Base-by-base conservation (phyloP, 2,329 filamentous ascomycete species). In the Xylaria sp. region DNA sequence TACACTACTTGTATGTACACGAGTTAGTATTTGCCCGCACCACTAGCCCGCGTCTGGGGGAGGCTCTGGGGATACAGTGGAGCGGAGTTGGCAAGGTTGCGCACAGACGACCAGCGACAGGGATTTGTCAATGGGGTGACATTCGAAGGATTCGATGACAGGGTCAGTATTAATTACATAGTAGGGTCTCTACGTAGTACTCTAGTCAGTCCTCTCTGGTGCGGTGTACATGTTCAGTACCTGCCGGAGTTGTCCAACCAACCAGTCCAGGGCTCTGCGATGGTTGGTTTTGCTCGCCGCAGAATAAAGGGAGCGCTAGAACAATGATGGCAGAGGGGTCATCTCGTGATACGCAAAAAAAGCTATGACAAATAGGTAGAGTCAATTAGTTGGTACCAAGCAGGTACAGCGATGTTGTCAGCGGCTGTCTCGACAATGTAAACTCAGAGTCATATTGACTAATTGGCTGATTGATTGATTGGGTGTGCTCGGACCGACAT, bases 111-210 rank as follows among this genome's bases (percentile, higher is more conserved):
- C 10, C 37, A 25, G 44, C 8, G 50, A 60, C 66, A 42, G 27
- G 63, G 66, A 47, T 65, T 60, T 27, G n/a, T 57, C 60, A 44
- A 63, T 60, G n/a, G 50, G 55, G 40, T 65, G 50, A 48, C 32
- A 60, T 57, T 65, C 40, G 55, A 62, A 9, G 51, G 25, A 66
- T 66, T 66, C 23, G 10, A 55, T 44, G 18, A 18, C 35, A 48
- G 60, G 65, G n/a, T 50, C 2, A 27, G 44, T 51, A 61, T 12
- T 23, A n/a, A n/a, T n/a, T n/a, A n/a, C n/a, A n/a, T n/a, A n/a
- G n/a, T n/a, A n/a, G n/a, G n/a, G n/a, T n/a, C n/a, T n/a, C n/a
- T n/a, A n/a, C n/a, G n/a, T n/a, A n/a, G n/a, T 48, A 12, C 37
- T 47, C 18, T 47, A 21, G 18, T 18, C 3, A 23, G 35, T 35